A percentile compares a stretch with the other conserved stretches of the same genome.
phyloP scores from a whole-genome alignment of 1,284 basidiomycete species.

The Laetiporus sulphureus region DNA sequence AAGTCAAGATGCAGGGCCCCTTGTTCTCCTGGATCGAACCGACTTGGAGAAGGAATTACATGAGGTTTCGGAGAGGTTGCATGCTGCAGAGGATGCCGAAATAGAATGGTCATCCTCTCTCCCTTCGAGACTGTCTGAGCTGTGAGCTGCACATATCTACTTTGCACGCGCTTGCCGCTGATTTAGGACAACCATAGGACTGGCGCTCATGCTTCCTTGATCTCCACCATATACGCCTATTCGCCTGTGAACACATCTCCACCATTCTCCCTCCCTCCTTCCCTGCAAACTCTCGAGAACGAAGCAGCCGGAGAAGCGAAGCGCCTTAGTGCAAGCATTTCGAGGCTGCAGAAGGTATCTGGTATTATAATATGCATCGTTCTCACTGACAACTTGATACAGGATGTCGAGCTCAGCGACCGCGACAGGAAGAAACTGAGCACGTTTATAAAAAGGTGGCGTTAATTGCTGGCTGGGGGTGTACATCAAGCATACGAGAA shows the following conservation, averaged over 20 bases:
- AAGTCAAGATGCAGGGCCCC: slow-evolving; percentile 7
- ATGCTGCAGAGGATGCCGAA: slow-evolving; percentile 1
- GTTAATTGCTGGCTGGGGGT: too few relatives aligned
- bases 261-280: slow-evolving; percentile 15
- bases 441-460: slow-evolving; percentile 21
- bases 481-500: too few relatives aligned
- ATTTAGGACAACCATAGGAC: too few relatives aligned
- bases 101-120: slow-evolving; percentile 10
- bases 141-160: too few relatives aligned
- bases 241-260: slow-evolving; percentile 21
- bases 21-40: slow-evolving; percentile 16
- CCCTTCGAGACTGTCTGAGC: too few relatives aligned
- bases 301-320: slow-evolving; percentile 8
- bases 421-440: slow-evolving; percentile 17
- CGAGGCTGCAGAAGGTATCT: slow-evolving; percentile 15
- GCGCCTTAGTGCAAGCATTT: slow-evolving; percentile 12
- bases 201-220: slow-evolving; percentile 8
- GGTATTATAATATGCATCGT: background rate
- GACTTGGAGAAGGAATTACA: slow-evolving; percentile 16
- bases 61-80: slow-evolving; percentile 1
- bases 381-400: background rate
- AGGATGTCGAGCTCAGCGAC: slow-evolving; percentile 14
- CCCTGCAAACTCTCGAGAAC: slow-evolving; percentile 6
- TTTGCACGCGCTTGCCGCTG: too few relatives aligned
- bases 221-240: slow-evolving; percentile 16